These are phyloP conservation scores for Hanseniaspora taiwanica DNA, from an alignment of 805 yeast species.

Conservation along the genomic window DNA sequence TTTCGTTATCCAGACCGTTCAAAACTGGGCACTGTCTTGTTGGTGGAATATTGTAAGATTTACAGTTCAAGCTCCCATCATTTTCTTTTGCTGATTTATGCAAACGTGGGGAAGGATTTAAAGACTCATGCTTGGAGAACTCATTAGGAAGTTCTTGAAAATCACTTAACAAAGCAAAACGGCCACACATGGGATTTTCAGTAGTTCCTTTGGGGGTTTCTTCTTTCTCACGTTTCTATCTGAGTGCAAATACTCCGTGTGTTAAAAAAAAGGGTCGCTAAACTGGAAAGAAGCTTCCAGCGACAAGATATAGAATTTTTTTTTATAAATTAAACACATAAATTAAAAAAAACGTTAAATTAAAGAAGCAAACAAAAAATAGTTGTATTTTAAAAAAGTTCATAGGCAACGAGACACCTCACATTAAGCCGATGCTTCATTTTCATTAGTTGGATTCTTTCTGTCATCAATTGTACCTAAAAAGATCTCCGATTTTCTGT, in stretches of 20 bases:
- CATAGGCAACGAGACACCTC: not conserved
- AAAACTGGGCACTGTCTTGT: slow-evolving; percentile 35
- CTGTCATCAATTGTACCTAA: slow-evolving; percentile 42
- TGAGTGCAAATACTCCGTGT: too few species aligned
- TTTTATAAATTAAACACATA: too few species aligned
- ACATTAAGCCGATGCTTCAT: slow-evolving; percentile 10
- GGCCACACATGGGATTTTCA: slow-evolving; percentile 39
- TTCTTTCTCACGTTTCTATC: too few species aligned
- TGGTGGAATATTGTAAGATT: slow-evolving; percentile 51
- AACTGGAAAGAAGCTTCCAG: too few species aligned
- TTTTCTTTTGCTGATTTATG: slow-evolving; percentile 8
- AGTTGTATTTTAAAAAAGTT: not conserved
- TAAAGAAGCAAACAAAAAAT: not conserved
- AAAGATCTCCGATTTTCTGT: slow-evolving; percentile 58
- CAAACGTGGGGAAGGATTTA: slow-evolving; percentile 8
- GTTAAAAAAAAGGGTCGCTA: too few species aligned
- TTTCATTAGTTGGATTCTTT: slow-evolving; percentile 23
- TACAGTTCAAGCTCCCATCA: slow-evolving; percentile 16
- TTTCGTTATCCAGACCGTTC: slow-evolving; percentile 9
- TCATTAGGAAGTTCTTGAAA: slow-evolving; percentile 12
- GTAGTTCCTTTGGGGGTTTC: not conserved
- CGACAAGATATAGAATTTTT: too few species aligned
- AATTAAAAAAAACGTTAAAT: not conserved
- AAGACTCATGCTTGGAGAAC: not conserved
- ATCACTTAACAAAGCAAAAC: slow-evolving; percentile 35